phyloP scores from a whole-genome alignment of 805 yeast species.

The Barnettozyma salicaria region DNA sequence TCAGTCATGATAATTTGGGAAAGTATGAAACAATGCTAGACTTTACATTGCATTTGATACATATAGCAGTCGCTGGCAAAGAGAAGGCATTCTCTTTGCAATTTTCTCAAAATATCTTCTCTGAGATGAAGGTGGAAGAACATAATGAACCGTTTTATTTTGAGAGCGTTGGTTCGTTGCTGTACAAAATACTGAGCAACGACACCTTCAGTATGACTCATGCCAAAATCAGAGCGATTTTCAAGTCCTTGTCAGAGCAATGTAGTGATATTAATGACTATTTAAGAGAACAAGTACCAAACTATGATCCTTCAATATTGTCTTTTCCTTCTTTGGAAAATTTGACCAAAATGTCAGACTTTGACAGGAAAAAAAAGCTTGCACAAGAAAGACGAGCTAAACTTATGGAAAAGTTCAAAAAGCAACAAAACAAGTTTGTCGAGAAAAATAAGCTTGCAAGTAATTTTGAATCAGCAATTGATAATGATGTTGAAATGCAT shows the following conservation, averaged over 20 bases:
- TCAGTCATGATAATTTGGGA: slow-evolving; percentile 28
- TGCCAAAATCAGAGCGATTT: slow-evolving; percentile 53
- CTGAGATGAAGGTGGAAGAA: slow-evolving; percentile 27
- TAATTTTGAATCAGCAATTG: slow-evolving; percentile 10
- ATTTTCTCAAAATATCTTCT: slow-evolving; percentile 32
- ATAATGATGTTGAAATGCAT: slow-evolving; percentile 34
- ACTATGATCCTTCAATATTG: slow-evolving; percentile 24
- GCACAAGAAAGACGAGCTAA: slow-evolving; percentile 69
- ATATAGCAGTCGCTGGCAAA: slow-evolving; percentile 42
- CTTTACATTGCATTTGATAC: slow-evolving; percentile 60
- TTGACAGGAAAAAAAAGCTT: slow-evolving; percentile 53
- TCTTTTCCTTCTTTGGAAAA: slow-evolving; percentile 4
- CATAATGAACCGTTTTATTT: slow-evolving; percentile 34
- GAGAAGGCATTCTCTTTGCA: slow-evolving; percentile 25
- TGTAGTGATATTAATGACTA: slow-evolving; percentile 27
- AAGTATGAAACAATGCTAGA: slow-evolving; percentile 55
- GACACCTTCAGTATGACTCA: slow-evolving; percentile 40
- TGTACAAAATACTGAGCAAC: slow-evolving; percentile 37
- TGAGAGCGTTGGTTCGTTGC: slow-evolving; percentile 34
- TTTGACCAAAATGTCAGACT: slow-evolving; percentile 27
- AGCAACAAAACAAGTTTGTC: slow-evolving; percentile 73
- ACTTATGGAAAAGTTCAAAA: slow-evolving; percentile 70
- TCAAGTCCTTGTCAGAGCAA: slow-evolving; percentile 29
- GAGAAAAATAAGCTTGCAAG: slow-evolving; percentile 39
- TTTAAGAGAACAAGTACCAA: slow-evolving; percentile 32